Conservation (phyloP, 495 filamentous ascomycete species). For the Lichenothelia convexa region DNA sequence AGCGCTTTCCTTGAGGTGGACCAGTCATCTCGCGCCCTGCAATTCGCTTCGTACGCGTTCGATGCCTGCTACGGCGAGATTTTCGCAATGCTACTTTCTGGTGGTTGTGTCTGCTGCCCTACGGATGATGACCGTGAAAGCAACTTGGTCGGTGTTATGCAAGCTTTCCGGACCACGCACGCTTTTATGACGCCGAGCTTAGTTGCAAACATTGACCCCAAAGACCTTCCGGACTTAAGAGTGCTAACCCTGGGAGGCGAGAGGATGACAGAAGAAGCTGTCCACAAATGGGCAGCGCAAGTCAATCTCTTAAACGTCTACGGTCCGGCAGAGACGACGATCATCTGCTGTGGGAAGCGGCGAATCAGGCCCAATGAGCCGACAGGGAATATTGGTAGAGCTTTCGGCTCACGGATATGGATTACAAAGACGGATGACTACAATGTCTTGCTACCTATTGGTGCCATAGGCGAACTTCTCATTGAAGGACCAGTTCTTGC, state of each 20-base stretch:
- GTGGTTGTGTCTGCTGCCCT: conserved; percentile 59
- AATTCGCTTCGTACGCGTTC: conserved; percentile 81
- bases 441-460: conserved; percentile 53
- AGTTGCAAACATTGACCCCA: conserved; percentile 38
- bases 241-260: conserved; percentile 68
- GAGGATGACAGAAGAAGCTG: conserved; percentile 49
- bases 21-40: conserved; percentile 60
- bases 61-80: conserved; percentile 78
- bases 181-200: conserved; percentile 64
- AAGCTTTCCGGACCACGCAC: conserved; percentile 58
- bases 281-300: conserved; percentile 47
- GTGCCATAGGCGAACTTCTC: conserved; percentile 71
- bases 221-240: conserved; percentile 50
- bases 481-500: conserved; percentile 73
- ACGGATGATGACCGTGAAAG: conserved; percentile 60
- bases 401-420: conserved; percentile 69
- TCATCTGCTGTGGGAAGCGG: conserved; percentile 66
- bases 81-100: conserved; percentile 77
- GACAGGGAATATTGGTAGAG: conserved; percentile 67
- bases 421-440: conserved; percentile 45
- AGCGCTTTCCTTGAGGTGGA: no score
- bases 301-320: conserved; percentile 58
- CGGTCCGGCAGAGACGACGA: conserved; percentile 80
- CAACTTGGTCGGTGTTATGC: conserved; percentile 55
- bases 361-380: conserved; percentile 52